Evolutionary conservation across 495 filamentous ascomycete genomes (phyloP).

Genomic region (Massariosphaeria phaeospora): DNA sequence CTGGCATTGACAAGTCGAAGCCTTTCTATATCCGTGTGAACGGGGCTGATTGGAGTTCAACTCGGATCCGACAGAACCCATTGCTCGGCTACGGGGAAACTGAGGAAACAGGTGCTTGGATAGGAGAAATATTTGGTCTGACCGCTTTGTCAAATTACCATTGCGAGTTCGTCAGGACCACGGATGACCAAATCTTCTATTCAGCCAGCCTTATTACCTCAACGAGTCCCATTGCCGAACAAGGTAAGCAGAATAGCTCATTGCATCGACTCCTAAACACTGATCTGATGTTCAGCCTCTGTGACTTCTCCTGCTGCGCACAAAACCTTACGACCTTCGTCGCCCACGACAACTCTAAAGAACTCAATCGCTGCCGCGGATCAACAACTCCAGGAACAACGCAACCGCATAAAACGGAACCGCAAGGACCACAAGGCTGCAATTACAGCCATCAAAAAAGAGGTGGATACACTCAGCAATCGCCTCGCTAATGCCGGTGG

Average conservation of each 20-base stretch:
- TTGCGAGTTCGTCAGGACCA: slow-evolving; percentile 74
- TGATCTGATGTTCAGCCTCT: slow-evolving; percentile 41
- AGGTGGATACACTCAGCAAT: slow-evolving; percentile 68
- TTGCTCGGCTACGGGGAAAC: slow-evolving; percentile 49
- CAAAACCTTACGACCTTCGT: slow-evolving; percentile 60
- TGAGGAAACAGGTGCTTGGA: slow-evolving; percentile 57
- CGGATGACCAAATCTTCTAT: slow-evolving; percentile 68
- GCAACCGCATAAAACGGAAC: slow-evolving; percentile 64
- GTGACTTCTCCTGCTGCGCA: slow-evolving; percentile 55
- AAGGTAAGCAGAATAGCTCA: slow-evolving; percentile 43
- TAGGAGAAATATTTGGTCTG: slow-evolving; percentile 82
- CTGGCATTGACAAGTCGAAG: slow-evolving; percentile 55
- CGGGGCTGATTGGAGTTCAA: slow-evolving; percentile 81
- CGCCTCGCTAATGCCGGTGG: slow-evolving; percentile 67
- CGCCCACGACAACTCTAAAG: slow-evolving; percentile 82
- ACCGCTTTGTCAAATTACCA: slow-evolving; percentile 80
- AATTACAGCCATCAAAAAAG: slow-evolving; percentile 65
- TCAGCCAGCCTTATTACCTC: slow-evolving; percentile 76
- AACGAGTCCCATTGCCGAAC: slow-evolving; percentile 62
- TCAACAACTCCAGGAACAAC: slow-evolving; percentile 69
- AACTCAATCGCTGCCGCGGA: slow-evolving; percentile 81
- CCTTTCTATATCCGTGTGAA: slow-evolving; percentile 89
- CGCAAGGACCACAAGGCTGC: slow-evolving; percentile 75
- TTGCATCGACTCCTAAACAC: not conserved
- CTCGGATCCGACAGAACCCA: slow-evolving; percentile 51